Base-by-base conservation (phyloP, 495 filamentous ascomycete species). In the Tuber aestivum region DNA sequence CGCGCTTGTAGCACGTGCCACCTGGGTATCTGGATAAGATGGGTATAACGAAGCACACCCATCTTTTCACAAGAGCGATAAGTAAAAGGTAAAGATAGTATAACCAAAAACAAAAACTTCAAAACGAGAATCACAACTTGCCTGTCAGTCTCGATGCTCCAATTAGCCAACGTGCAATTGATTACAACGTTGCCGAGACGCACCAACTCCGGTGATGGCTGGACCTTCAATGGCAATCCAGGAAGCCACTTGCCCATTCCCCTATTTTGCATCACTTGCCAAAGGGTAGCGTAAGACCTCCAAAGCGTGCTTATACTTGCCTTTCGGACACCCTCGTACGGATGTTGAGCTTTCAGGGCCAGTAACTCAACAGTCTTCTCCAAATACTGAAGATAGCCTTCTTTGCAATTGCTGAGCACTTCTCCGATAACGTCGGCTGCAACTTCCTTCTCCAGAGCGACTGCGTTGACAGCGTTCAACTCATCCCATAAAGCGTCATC, bases 1-100 rank as follows among this genome's bases (percentile, higher is more conserved):
- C 92, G 93, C 86, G 86, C 97, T 95, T 89, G 88, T 94, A 94
- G 91, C 94, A 97, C 89, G 86, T 89, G 88, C 92, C 89, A 86
- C 82, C 86, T 88, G 87, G 86, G 92, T 89, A 89, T 98, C 91
- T 91, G 92, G 97, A 95, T 97, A 95, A 97, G 94, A 94, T 97
- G 94, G 94, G 95, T 94, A 92, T 93, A 95, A 93, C 93, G 93
- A 90, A 86, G 85, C 85, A 85, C 89, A 85, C 85, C 97, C 93
- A 97, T 98, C 94, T 95, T 94, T 83, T 84, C 80, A 21, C 69
- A 9, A 82, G 32, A 7, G 41, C 27, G 20, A 76, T n/a, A 42
- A 71, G 41, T 37, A 72, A 69, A 70, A 79, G 84, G 79, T 70
- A 48, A 82, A 81, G 32, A 75, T 41, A 50, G 21, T 10, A 77